Base-by-base conservation (phyloP, 805 yeast genomes). In the Schizosaccharomyces osmophilus region DNA sequence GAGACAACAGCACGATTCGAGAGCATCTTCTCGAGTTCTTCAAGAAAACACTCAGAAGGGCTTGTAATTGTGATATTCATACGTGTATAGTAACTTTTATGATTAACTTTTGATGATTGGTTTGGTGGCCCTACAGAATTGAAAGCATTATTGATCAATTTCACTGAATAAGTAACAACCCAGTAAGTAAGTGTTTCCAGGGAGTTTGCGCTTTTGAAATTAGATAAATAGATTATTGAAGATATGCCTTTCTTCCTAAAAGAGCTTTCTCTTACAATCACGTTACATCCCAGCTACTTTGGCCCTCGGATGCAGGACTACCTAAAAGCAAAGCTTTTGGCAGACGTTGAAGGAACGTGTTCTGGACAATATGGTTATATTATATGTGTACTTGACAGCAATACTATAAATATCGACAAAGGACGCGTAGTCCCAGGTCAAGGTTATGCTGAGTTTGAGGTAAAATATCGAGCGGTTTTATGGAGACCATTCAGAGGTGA, bases 401-500 rank as follows among this genome's bases (percentile, higher is more conserved):
- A 87, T 84, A 80, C 83, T 66, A 87, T 93, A 63, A 97, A 93
- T 69, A 94, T 93, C 43, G 98, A 96, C 59, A 84, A 87, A 67
- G 98, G 98, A 22, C 77, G 85, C 67, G 86, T 93, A 65, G 79
- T 93, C 55, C 95, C 97, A 2, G 83, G 89, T 29, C 82, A 83
- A 63, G 98, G 98, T 1, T 83, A 88, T 68, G 97, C 98, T 0
- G 97, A 88, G 72, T 93, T 93, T 68, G 95, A 87, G 67, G 97
- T 93, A 61, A 87, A 87, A 72, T 93, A 93, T 71, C 77, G 95
- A 67, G 98, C 98, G 0, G 89, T 93, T 61, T 97, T 93, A 42
- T 93, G 96, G 94, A 85, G 90, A 69, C 98, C 98, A 4, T 93
- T 93, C 74, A 93, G 93, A 73, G 98, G 97, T 43, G 98, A 93